Evolutionary conservation across 1,284 basidiomycete genomes (phyloP).

Genomic region (Neonothopanus nambi): DNA sequence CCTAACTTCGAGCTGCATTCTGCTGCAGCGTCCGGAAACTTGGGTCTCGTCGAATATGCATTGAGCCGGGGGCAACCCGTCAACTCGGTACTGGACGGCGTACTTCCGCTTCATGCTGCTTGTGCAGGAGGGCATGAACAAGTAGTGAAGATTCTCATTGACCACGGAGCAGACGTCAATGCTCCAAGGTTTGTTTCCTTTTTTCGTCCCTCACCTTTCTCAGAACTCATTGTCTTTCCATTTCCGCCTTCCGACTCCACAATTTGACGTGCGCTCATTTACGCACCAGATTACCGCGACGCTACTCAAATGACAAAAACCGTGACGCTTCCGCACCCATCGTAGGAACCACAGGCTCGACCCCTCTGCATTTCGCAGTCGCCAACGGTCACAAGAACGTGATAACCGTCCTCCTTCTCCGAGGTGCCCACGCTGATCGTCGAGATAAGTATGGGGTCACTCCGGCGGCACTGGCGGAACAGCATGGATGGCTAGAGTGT

Average conservation of each 20-base stretch:
- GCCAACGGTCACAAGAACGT: constrained; percentile 85
- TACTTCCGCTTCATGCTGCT: constrained; percentile 90
- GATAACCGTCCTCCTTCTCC: constrained; percentile 74
- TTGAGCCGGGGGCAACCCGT: constrained; percentile 91
- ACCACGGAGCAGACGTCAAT: constrained; percentile 91
- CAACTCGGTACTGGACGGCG: constrained; percentile 90
- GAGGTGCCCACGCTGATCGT: constrained; percentile 76
- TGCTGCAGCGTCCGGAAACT: constrained; percentile 86
- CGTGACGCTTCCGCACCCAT: constrained; percentile 64
- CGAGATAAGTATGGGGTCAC: constrained; percentile 87
- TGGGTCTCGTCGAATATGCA: constrained; percentile 86
- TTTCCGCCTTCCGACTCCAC: no score
- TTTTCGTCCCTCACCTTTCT: constrained; percentile 11
- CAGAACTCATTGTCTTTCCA: constrained; percentile 12
- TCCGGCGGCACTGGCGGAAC: constrained; percentile 69
- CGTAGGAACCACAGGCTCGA: constrained; percentile 82
- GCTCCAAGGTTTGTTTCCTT: constrained; percentile 64
- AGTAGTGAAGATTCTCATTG: constrained; percentile 84
- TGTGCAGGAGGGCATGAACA: constrained; percentile 84
- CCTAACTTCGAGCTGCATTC: constrained; percentile 86
- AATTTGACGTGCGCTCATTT: constrained; percentile 3
- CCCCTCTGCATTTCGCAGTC: constrained; percentile 92
- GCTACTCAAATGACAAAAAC: constrained; percentile 76
- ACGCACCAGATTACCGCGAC: constrained; percentile 63
- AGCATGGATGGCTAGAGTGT: constrained; percentile 67